Conservation (phyloP, 2,329 filamentous ascomycete species). For the Xylaria sp. region DNA sequence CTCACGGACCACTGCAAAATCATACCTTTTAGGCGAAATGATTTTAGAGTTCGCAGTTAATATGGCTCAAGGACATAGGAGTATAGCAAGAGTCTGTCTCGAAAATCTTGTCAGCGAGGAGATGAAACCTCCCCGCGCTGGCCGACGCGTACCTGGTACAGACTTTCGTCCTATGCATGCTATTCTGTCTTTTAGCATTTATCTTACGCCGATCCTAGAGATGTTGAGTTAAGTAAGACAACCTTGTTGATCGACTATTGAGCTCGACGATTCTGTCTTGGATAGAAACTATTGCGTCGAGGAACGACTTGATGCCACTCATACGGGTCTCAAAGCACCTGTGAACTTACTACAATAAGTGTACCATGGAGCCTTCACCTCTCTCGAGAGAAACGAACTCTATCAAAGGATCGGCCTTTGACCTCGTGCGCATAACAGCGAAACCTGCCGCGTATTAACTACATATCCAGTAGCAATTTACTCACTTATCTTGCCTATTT, state of each 20-base stretch:
- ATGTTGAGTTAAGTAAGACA: background rate
- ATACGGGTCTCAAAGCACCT: conserved; percentile 7
- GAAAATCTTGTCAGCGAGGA: conserved; percentile 1
- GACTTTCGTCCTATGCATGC: conserved; percentile 6
- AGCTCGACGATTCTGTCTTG: conserved; percentile 7
- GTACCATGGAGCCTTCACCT: conserved; percentile 12
- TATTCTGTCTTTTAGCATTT: conserved; percentile 5
- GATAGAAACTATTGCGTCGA: conserved; percentile 11
- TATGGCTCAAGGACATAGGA: background rate
- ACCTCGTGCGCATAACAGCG: background rate
- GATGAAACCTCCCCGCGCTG: conserved; percentile 15
- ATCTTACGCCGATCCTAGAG: conserved; percentile 12
- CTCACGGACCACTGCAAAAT: no score
- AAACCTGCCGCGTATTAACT: conserved; percentile 10
- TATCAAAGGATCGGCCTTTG: background rate
- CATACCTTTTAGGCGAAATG: conserved; percentile 6
- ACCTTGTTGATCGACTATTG: conserved; percentile 2
- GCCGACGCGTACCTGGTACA: background rate
- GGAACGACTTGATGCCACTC: background rate
- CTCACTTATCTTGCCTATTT: conserved; percentile 17
- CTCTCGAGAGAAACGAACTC: background rate
- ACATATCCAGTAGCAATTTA: conserved; percentile 14
- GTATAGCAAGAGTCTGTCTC: conserved; percentile 14
- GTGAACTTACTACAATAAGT: background rate
- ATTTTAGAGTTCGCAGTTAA: conserved; percentile 17